Evolutionary conservation across 345 rosid genomes (phyloP), one percentile per base, ranked within the genome.

Genomic region (Syzygium jambos): DNA sequence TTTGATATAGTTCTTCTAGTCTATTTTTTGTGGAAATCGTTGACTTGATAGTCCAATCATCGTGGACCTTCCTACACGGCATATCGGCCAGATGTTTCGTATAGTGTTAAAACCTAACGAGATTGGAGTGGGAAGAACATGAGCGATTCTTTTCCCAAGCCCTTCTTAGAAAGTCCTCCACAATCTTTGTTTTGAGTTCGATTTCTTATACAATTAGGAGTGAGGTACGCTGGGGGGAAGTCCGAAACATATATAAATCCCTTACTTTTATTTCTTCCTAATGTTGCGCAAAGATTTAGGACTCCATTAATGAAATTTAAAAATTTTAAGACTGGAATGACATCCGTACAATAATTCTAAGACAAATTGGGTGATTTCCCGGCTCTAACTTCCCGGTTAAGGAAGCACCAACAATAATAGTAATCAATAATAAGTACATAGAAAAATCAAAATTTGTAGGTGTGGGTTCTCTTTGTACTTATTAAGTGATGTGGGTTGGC

Each of bases 11-110:
- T 65, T 0, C 8, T 65, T 65, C 15, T 0, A 2, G 1, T 29
- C 1, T 29, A 3, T 65, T 65, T 65, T 65, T 0, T 0, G 0
- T 16, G 0, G 0, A 65, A 61, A 0, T 61, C 4, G 4, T 0
- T 14, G 7, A 52, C 6, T 3, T 15, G 19, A 16, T 15, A 52
- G 17, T 52, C 6, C 6, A 14, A 14, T 52, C 7, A 43, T 43
- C 7, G 7, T 43, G 7, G 46, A 43, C 46, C 46, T 43, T 43
- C 46, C 7, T 43, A 43, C 46, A 43, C 6, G 46, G 46, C 7
- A 4, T 43, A 43, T 4, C 46, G 7, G 46, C 46, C 46, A 43
- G 7, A 43, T 43, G 46, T 43, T 43, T 43, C 7, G 46, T 43
- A 43, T 43, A 43, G 46, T 43, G 46, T 43, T 43, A 43, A 43